Evolutionary conservation across 208 protist species (phyloP), one percentile per base, ranked within the genome.

Genomic region (Crithidia expoeki): DNA sequence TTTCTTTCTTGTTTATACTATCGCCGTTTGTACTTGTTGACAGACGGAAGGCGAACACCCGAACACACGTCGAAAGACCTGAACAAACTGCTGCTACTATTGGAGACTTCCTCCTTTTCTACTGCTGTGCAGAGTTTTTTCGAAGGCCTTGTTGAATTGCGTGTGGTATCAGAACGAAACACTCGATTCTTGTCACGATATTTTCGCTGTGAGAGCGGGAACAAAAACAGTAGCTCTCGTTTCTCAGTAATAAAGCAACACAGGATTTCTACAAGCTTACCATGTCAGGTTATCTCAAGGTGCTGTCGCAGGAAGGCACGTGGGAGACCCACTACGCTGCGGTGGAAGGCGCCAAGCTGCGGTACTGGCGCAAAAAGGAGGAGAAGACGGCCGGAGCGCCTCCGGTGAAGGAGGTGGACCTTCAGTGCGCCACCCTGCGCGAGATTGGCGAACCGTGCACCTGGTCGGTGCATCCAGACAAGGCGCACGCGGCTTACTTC

Each of bases 261-360:
- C 23, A 14, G 3, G 5, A 4, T 25, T 32, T 16, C 32, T 55
- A 16, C 4, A 4, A 21, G 3, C 25, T 7, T 46, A 34, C 38
- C 33, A 79, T 79, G 67, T 68, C 67, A 6, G 86, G 84, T 0
- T 89, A 85, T 50, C 72, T 92, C 27, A 73, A 88, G 61, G 80
- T 79, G 33, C 59, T 70, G 36, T 53, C 46, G 30, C 71, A 58
- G 28, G 65, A 79, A 34, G 76, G 83, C 46, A 68, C 61, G 11
- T 83, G 74, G 49, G 75, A 84, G 74, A 81, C 79, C 21, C 51
- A 74, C 33, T 96, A 94, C 72, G 86, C 90, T 50, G 89, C 89
- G 50, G 61, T 96, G 16, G 70, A 77, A 14, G 83, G 81, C n/a
- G 30, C 68, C 0, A 88, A 83, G 61, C 55, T 96, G 19, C 86